These are phyloP conservation scores for Golovinomyces cichoracearum DNA, from an alignment of 2,329 filamentous ascomycete genomes.

Conservation along the genomic window DNA sequence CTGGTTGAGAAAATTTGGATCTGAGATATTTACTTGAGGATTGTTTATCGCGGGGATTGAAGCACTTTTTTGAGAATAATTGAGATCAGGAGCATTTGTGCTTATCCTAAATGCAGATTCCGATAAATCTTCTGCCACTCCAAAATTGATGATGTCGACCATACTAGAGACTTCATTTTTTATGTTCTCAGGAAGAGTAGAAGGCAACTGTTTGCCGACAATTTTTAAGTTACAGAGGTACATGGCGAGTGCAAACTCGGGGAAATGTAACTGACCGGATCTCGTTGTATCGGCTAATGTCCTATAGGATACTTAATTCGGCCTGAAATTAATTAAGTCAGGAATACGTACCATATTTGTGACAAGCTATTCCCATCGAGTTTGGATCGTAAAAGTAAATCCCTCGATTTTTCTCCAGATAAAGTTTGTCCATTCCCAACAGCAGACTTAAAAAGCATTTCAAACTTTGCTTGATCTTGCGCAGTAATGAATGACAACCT, in stretches of 20 bases:
- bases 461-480: slow-evolving; percentile 84
- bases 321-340: background rate
- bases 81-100: slow-evolving; percentile 36
- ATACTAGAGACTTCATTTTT: slow-evolving; percentile 96
- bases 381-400: slow-evolving; percentile 68
- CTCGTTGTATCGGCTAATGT: slow-evolving; percentile 86
- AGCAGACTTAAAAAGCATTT: slow-evolving; percentile 89
- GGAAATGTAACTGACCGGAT: slow-evolving; percentile 85
- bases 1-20: slow-evolving; percentile 32
- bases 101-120: slow-evolving; percentile 31
- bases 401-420: slow-evolving; percentile 75
- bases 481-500: slow-evolving; percentile 88
- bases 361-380: slow-evolving; percentile 68
- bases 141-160: slow-evolving; percentile 98
- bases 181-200: slow-evolving; percentile 53
- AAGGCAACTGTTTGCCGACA: slow-evolving; percentile 59
- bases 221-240: slow-evolving; percentile 90
- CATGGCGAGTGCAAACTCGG: slow-evolving; percentile 93
- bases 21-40: slow-evolving; percentile 50
- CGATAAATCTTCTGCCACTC: slow-evolving; percentile 46
- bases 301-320: slow-evolving; percentile 23
- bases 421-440: slow-evolving; percentile 64
- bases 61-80: slow-evolving; percentile 24
- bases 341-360: slow-evolving; percentile 49
- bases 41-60: slow-evolving; percentile 34